These are phyloP conservation scores for Tuber brumale DNA, from an alignment of 495 filamentous ascomycete genomes.

Conservation along the genomic window DNA sequence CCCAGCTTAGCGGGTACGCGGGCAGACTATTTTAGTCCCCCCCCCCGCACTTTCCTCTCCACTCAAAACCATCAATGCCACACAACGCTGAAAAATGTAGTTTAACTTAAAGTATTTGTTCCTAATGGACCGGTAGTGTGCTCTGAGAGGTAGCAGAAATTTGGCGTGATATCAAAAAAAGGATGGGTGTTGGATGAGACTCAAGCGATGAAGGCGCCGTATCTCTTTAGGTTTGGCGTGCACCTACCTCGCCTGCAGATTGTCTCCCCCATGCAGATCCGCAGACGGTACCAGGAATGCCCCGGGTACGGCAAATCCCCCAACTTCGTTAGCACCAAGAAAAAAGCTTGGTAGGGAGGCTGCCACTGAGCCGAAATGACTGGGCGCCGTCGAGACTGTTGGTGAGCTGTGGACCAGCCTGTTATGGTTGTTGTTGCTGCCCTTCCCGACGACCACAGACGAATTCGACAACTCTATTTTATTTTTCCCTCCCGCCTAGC, in stretches of 20 bases:
- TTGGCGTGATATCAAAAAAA: neutral
- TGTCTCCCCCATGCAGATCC: constrained; percentile 21
- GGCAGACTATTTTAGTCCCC: neutral
- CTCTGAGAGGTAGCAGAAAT: neutral
- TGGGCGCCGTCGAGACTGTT: neutral
- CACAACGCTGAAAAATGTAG: neutral
- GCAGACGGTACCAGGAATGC: constrained; percentile 17
- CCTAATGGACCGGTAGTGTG: neutral
- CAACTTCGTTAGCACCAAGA: constrained; percentile 11
- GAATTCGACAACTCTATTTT: constrained; percentile 7
- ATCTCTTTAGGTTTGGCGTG: neutral
- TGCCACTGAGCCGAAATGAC: constrained; percentile 2
- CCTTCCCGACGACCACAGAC: neutral
- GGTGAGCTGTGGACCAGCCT: neutral
- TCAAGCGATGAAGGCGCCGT: neutral
- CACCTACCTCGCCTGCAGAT: neutral
- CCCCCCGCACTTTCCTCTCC: neutral
- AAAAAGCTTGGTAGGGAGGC: constrained; percentile 18
- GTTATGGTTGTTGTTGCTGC: neutral
- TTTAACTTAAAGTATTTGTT: too few species aligned
- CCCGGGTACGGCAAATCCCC: constrained; percentile 7
- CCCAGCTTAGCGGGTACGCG: neutral
- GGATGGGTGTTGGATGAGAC: neutral
- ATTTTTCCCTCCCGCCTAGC: constrained; percentile 9
- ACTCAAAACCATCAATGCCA: neutral